These are phyloP conservation scores for Gracilaria domingensis DNA, from an alignment of 23 red algal genomes.

Conservation along the genomic window DNA sequence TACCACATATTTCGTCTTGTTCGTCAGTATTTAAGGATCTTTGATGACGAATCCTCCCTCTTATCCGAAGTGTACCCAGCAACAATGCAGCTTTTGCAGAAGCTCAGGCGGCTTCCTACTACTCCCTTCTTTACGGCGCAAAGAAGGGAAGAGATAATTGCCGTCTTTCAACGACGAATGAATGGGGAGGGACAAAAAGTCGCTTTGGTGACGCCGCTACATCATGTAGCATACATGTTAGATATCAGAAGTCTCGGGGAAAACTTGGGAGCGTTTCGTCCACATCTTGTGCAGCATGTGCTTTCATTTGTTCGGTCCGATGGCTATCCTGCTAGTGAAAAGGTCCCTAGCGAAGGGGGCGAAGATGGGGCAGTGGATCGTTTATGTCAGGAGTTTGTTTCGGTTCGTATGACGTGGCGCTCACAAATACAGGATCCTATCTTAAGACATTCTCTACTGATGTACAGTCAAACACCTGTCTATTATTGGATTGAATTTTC, in stretches of 20 bases:
- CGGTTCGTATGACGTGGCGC: background rate
- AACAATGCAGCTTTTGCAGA: background rate
- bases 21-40: background rate
- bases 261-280: background rate
- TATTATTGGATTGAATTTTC: slow-evolving; percentile 7
- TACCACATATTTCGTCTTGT: background rate
- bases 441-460: background rate
- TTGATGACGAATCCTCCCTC: slow-evolving; percentile 5
- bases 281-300: background rate
- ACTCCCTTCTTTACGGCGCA: background rate
- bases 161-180: background rate
- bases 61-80: background rate
- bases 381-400: slow-evolving; percentile 4
- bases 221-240: background rate
- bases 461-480: slow-evolving; percentile 3
- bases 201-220: slow-evolving; percentile 3
- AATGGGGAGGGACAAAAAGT: background rate
- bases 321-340: background rate
- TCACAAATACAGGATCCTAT: slow-evolving; percentile 1
- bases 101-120: background rate
- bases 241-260: background rate
- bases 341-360: background rate
- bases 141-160: background rate
- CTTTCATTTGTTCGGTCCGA: background rate
- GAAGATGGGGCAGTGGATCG: background rate